Evolutionary conservation across 2,329 filamentous ascomycete genomes (phyloP), one percentile per base, ranked within the genome.

Genomic region (Hymenoscyphus albidus): DNA sequence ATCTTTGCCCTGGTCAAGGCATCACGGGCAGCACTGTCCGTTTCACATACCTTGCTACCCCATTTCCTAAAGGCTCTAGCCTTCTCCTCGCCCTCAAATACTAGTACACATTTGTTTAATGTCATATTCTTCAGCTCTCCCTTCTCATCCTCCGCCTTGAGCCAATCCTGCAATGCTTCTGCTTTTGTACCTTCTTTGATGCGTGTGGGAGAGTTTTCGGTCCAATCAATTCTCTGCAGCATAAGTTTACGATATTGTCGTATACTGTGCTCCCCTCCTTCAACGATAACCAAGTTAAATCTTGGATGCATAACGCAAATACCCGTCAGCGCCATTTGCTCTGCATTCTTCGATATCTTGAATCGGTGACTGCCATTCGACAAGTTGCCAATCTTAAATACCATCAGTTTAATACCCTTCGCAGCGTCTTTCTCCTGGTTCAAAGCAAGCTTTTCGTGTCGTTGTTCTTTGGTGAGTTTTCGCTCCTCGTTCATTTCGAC

Each of bases 181-280:
- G 83, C 81, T 64, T 88, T 88, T 64, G 87, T 88, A 44, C 82
- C 83, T 65, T 87, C 82, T 59, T 82, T 83, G 54, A 86, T 79
- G 48, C 83, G 82, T 0, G 93, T 88, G 2, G 88, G 87, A 0
- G 86, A 84, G 71, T 96, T 97, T 75, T 98, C 93, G 2, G 90
- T 90, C 95, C 96, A 99, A 76, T 96, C 90, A 73, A 98, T 93
- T 58, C 95, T 92, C 71, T 94, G 89, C 55, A 96, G 82, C 91
- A 99, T 93, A 38, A 99, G 83, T 76, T 97, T 97, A 76, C 90
- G 92, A 81, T 94, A 98, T 68, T 89, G 88, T 61, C 86, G 87
- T 75, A 95, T 90, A 65, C 89, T 90, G 79, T 95, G 89, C 65
- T 88, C 82, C 48, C 95, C 95, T 40, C 94, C 95, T 76, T 99